Evolutionary conservation across 2,329 filamentous ascomycete species (phyloP).

Genomic region (Sporothrix sp.): DNA sequence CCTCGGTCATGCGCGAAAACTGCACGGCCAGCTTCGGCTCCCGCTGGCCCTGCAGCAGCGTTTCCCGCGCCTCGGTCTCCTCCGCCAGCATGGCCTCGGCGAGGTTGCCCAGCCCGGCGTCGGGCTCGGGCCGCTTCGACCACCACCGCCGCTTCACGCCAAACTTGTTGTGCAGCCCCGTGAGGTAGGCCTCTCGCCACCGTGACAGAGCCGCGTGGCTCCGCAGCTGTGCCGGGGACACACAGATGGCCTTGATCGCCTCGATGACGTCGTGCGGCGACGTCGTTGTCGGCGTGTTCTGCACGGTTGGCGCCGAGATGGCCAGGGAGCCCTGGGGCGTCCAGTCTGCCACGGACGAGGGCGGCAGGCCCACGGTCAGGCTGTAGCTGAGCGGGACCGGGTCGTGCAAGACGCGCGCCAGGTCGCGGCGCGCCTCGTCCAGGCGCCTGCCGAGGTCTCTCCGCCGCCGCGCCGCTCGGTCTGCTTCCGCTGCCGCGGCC

Average conservation of each 20-base stretch:
- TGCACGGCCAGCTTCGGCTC: slow-evolving; percentile 24
- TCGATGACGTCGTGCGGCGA: slow-evolving; percentile 8
- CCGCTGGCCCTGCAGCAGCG: slow-evolving; percentile 10
- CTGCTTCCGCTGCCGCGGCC: slow-evolving; percentile 53
- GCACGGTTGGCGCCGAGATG: slow-evolving; percentile 2
- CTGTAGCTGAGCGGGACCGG: slow-evolving; percentile 2
- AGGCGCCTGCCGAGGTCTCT: slow-evolving; percentile 53
- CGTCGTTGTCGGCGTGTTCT: slow-evolving; percentile 2
- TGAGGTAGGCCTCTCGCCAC: slow-evolving; percentile 10
- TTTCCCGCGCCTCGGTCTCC: background rate
- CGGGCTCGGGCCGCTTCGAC: slow-evolving; percentile 7
- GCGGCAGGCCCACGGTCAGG: background rate
- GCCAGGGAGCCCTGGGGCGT: background rate
- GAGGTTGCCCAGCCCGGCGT: slow-evolving; percentile 5
- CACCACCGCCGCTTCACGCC: slow-evolving; percentile 14
- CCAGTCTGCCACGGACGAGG: background rate
- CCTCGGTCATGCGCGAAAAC: slow-evolving; percentile 15
- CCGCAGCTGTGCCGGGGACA: slow-evolving; percentile 5
- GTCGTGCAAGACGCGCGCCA: slow-evolving; percentile 9
- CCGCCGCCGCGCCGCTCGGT: slow-evolving; percentile 46
- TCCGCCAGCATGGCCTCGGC: slow-evolving; percentile 12
- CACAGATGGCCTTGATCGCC: slow-evolving; percentile 14
- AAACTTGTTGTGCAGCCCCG: slow-evolving; percentile 15
- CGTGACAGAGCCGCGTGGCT: background rate
- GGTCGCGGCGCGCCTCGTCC: slow-evolving; percentile 36